Evolutionary conservation across 345 rosid genomes (phyloP).

Genomic region (Clarkia xantiana): DNA sequence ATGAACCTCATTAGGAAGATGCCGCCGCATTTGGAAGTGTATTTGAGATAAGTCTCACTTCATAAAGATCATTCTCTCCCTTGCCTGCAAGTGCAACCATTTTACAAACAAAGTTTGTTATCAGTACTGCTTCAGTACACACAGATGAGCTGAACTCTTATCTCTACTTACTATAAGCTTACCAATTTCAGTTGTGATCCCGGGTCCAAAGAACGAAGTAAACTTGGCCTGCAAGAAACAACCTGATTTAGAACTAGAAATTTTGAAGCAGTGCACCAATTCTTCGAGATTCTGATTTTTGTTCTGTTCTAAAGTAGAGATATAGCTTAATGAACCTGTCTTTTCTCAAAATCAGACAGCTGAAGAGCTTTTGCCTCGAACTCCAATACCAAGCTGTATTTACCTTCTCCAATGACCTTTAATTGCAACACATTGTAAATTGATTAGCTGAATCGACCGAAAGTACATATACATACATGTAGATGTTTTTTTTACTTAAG

Average conservation of each 20-base stretch:
- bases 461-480: no score
- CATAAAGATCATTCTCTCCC: constrained; percentile 53
- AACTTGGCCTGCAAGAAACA: constrained; percentile 52
- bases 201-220: constrained; percentile 84
- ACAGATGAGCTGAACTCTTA: background rate
- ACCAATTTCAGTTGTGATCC: constrained; percentile 77
- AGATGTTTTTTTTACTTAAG: background rate
- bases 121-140: background rate
- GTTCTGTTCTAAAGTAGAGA: constrained; percentile 6
- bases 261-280: background rate
- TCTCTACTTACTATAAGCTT: constrained; percentile 13
- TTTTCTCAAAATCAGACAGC: constrained; percentile 65
- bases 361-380: constrained; percentile 69
- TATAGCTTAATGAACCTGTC: constrained; percentile 45
- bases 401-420: constrained; percentile 68
- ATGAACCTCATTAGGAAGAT: constrained; percentile 7
- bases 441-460: no score
- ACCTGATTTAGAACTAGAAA: background rate
- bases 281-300: background rate
- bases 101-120: constrained; percentile 4
- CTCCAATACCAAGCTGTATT: constrained; percentile 57
- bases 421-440: background rate
- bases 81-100: constrained; percentile 50
- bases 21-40: constrained; percentile 22
- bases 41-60: constrained; percentile 65